Evolutionary conservation across 2,329 filamentous ascomycete species (phyloP).

Genomic region (Hypoxylon sp.): DNA sequence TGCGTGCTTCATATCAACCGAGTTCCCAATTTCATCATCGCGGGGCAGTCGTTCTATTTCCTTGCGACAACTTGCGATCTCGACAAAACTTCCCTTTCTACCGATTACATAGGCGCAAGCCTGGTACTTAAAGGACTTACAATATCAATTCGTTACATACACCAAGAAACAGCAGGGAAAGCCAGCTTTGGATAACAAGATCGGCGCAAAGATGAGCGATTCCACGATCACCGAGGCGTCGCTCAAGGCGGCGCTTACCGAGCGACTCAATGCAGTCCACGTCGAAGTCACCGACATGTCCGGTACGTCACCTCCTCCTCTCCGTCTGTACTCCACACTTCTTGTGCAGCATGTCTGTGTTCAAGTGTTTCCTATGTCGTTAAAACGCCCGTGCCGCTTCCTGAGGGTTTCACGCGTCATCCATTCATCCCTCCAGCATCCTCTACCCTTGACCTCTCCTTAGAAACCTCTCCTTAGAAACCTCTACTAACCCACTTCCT

Average conservation of each 20-base stretch:
- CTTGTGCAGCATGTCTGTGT: constrained; percentile 12
- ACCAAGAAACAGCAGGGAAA: not conserved
- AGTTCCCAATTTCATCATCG: constrained; percentile 38
- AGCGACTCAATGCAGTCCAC: constrained; percentile 79
- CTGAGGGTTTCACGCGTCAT: not conserved
- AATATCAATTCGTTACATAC: not conserved
- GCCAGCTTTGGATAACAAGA: not conserved
- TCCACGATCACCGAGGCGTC: constrained; percentile 78
- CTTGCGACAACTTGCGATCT: not conserved
- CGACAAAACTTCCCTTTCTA: not conserved
- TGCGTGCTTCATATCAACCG: constrained; percentile 5
- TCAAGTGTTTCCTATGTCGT: too few relatives aligned
- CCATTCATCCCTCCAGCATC: not conserved
- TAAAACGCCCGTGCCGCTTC: too few relatives aligned
- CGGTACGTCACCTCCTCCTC: constrained; percentile 69
- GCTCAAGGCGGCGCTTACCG: constrained; percentile 76
- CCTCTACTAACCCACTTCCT: not conserved
- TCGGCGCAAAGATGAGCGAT: constrained; percentile 61
- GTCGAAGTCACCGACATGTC: constrained; percentile 94
- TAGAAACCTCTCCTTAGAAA: constrained; percentile 5
- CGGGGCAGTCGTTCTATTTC: constrained; percentile 30
- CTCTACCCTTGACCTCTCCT: constrained; percentile 28
- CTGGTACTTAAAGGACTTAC: not conserved
- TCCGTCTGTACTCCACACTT: constrained; percentile 24
- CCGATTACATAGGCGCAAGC: not conserved